These are phyloP conservation scores for Rasamsonia emersonii DNA, from an alignment of 2,329 filamentous ascomycete genomes.

Conservation along the genomic window DNA sequence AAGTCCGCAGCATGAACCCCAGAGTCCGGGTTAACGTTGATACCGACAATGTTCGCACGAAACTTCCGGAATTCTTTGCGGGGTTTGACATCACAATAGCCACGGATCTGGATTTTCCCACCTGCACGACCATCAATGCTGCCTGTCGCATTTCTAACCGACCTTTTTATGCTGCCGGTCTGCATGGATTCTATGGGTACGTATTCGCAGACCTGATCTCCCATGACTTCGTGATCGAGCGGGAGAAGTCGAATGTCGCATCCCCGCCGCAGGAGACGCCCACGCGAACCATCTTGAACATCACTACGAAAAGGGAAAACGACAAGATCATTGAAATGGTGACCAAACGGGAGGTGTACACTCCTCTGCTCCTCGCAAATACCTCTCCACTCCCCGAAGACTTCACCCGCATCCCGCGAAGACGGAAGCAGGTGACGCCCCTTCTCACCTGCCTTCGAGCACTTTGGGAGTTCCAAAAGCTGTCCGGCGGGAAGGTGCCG, in stretches of 20 bases:
- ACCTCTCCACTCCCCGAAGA: slow-evolving; percentile 67
- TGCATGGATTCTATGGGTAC: slow-evolving; percentile 88
- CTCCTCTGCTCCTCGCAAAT: slow-evolving; percentile 78
- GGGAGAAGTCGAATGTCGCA: slow-evolving; percentile 67
- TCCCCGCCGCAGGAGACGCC: slow-evolving; percentile 59
- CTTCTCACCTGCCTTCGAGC: slow-evolving; percentile 79
- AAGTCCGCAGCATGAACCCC: slow-evolving; percentile 80
- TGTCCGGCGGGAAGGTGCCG: slow-evolving; percentile 47
- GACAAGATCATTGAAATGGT: slow-evolving; percentile 74
- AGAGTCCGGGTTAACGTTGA: slow-evolving; percentile 71
- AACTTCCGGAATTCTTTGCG: slow-evolving; percentile 65
- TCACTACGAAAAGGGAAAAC: slow-evolving; percentile 61
- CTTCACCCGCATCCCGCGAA: slow-evolving; percentile 57
- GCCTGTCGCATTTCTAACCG: slow-evolving; percentile 68
- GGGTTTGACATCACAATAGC: slow-evolving; percentile 81
- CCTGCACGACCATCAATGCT: slow-evolving; percentile 73
- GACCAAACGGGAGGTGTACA: slow-evolving; percentile 85
- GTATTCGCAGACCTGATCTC: slow-evolving; percentile 88
- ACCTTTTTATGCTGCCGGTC: slow-evolving; percentile 80
- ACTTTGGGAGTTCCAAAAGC: slow-evolving; percentile 75
- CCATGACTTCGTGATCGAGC: slow-evolving; percentile 83
- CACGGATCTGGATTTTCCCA: slow-evolving; percentile 71
- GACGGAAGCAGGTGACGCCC: slow-evolving; percentile 67
- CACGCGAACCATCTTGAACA: slow-evolving; percentile 66
- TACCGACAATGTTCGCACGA: slow-evolving; percentile 56